A percentile compares a stretch with the other conserved stretches of the same genome.
phyloP scores from a whole-genome alignment of 768 basidiomycete genomes.

The Russula compacta region DNA sequence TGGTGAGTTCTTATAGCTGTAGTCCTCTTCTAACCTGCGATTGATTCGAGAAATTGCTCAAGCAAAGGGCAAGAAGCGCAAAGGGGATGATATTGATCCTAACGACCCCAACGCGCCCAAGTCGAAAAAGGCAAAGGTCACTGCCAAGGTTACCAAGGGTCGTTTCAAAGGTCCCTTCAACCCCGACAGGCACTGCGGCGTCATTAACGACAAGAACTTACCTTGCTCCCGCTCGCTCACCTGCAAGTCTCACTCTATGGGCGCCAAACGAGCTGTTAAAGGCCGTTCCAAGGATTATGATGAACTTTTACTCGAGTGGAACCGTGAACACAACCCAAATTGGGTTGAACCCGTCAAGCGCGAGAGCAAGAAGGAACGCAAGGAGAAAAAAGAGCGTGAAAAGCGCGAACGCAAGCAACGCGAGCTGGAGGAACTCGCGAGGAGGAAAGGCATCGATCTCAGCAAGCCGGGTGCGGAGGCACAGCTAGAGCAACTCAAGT shows the following conservation, averaged over 20 bases:
- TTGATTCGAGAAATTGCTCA: constrained; percentile 19
- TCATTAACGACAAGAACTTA: constrained; percentile 89
- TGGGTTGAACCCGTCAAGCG: constrained; percentile 82
- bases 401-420: constrained; percentile 75
- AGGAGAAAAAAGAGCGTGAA: constrained; percentile 74
- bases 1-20: constrained; percentile 22
- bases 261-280: constrained; percentile 85
- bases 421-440: constrained; percentile 61
- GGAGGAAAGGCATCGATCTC: constrained; percentile 40
- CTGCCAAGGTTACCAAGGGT: constrained; percentile 66
- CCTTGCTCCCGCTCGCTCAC: constrained; percentile 94
- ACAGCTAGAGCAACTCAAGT: constrained; percentile 24
- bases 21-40: background rate
- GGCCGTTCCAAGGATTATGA: constrained; percentile 82
- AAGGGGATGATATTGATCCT: constrained; percentile 59
- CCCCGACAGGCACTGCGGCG: constrained; percentile 88
- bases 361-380: constrained; percentile 81
- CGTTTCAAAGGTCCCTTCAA: constrained; percentile 81
- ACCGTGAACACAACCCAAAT: constrained; percentile 78
- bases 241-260: constrained; percentile 97
- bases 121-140: constrained; percentile 68
- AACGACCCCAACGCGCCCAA: constrained; percentile 56
- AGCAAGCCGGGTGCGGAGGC: constrained; percentile 35
- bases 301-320: constrained; percentile 85
- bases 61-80: constrained; percentile 70